These are phyloP conservation scores for Fusarium udum DNA, from an alignment of 2,329 filamentous ascomycete genomes.

Conservation along the genomic window DNA sequence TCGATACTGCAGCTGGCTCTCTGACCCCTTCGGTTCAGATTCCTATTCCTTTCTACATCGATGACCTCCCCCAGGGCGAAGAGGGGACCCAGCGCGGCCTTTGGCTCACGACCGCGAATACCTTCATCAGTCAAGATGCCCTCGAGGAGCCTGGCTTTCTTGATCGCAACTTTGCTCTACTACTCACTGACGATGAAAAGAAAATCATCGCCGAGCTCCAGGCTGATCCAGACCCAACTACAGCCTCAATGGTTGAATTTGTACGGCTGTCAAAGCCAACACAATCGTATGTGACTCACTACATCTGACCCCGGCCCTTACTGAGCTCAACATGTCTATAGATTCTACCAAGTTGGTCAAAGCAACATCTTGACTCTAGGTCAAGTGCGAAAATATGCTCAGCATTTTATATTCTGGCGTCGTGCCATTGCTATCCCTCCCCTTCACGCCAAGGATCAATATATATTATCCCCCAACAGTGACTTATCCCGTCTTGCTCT, in stretches of 20 bases:
- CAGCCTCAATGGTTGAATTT: slow-evolving; percentile 82
- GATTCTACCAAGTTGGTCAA: slow-evolving; percentile 75
- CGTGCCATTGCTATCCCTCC: slow-evolving; percentile 91
- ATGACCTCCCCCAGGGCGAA: slow-evolving; percentile 75
- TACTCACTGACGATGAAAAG: slow-evolving; percentile 85
- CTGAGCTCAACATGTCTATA: slow-evolving; percentile 30
- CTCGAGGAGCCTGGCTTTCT: slow-evolving; percentile 73
- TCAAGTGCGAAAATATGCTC: slow-evolving; percentile 87
- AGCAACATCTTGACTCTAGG: slow-evolving; percentile 77
- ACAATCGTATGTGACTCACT: slow-evolving; percentile 60
- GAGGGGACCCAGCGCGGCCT: slow-evolving; percentile 77
- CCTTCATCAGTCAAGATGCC: slow-evolving; percentile 74
- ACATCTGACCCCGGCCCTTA: not conserved
- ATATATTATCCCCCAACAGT: slow-evolving; percentile 91
- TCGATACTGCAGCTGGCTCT: slow-evolving; percentile 69
- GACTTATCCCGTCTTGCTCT: slow-evolving; percentile 76
- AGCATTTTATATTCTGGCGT: slow-evolving; percentile 96
- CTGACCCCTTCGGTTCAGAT: slow-evolving; percentile 72
- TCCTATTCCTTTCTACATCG: slow-evolving; percentile 73
- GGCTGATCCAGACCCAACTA: slow-evolving; percentile 78
- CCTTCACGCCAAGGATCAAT: slow-evolving; percentile 87
- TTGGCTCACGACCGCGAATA: slow-evolving; percentile 88
- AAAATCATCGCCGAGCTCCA: slow-evolving; percentile 79
- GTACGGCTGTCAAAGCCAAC: slow-evolving; percentile 78
- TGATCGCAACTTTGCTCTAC: slow-evolving; percentile 85